Evolutionary conservation across 1,284 basidiomycete species (phyloP).

Genomic region (Anthracocystis walkeri): DNA sequence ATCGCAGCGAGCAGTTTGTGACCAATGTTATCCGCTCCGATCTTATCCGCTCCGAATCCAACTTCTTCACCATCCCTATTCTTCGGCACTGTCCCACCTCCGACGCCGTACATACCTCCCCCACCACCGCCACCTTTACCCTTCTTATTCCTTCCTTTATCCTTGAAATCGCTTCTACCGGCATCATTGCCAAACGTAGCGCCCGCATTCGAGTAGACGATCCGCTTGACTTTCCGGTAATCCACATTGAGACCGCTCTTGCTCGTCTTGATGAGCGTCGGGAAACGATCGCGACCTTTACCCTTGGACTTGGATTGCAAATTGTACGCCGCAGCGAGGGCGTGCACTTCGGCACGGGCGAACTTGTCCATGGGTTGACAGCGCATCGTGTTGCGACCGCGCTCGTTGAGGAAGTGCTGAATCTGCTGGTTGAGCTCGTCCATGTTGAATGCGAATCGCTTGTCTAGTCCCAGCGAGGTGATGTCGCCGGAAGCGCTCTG

Average conservation of each 20-base stretch:
- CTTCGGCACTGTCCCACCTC: conserved; percentile 45
- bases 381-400: conserved; percentile 56
- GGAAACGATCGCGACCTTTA: conserved; percentile 57
- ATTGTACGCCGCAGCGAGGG: conserved; percentile 63
- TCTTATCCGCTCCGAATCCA: conserved; percentile 64
- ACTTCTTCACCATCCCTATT: conserved; percentile 66
- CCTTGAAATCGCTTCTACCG: conserved; percentile 37
- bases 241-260: conserved; percentile 50
- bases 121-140: conserved; percentile 21
- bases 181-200: conserved; percentile 54
- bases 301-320: conserved; percentile 61
- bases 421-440: conserved; percentile 61
- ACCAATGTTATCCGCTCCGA: conserved; percentile 67
- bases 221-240: conserved; percentile 46
- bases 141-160: conserved; percentile 30
- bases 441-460: conserved; percentile 53
- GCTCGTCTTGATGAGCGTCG: conserved; percentile 65
- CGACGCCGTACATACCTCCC: conserved; percentile 36
- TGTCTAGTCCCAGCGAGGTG: conserved; percentile 28
- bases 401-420: conserved; percentile 53
- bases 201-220: conserved; percentile 47
- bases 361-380: conserved; percentile 68
- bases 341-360: conserved; percentile 65
- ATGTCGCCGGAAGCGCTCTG: conserved; percentile 16
- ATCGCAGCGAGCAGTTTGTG: conserved; percentile 65